A percentile compares a stretch with the other conserved stretches of the same genome.
phyloP scores from a whole-genome alignment of 768 basidiomycete species.

The Mycena epipterygia region DNA sequence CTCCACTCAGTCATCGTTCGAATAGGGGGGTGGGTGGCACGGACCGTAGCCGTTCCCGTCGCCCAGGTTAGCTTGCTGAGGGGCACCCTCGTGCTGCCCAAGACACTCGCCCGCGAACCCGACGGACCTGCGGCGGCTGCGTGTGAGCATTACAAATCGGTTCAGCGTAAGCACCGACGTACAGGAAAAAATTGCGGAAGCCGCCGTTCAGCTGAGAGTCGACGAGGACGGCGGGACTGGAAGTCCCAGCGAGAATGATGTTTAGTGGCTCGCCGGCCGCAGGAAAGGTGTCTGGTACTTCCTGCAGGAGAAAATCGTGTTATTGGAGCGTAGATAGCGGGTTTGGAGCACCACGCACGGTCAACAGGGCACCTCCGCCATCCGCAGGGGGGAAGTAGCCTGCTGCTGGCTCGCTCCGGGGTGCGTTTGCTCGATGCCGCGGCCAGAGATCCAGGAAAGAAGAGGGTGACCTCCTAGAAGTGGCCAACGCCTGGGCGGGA shows the following conservation, averaged over 20 bases:
- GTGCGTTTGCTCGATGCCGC: slow-evolving; percentile 31
- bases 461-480: slow-evolving; percentile 1
- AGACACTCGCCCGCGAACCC: slow-evolving; percentile 85
- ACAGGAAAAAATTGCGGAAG: slow-evolving; percentile 87
- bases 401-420: slow-evolving; percentile 57
- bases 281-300: slow-evolving; percentile 71
- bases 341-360: slow-evolving; percentile 60
- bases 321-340: background rate
- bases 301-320: slow-evolving; percentile 46
- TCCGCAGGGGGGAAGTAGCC: slow-evolving; percentile 74
- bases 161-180: slow-evolving; percentile 47
- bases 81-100: slow-evolving; percentile 79
- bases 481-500: background rate
- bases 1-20: slow-evolving; percentile 5
- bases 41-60: slow-evolving; percentile 82
- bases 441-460: slow-evolving; percentile 6
- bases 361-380: slow-evolving; percentile 77
- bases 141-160: background rate
- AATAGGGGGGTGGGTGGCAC: slow-evolving; percentile 42
- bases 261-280: slow-evolving; percentile 90
- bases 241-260: slow-evolving; percentile 81
- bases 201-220: slow-evolving; percentile 76
- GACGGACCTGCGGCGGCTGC: slow-evolving; percentile 65
- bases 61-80: slow-evolving; percentile 84
- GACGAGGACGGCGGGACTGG: slow-evolving; percentile 77